Conservation (phyloP, 331 rosid species). For the Stylosanthes scabra region DNA sequence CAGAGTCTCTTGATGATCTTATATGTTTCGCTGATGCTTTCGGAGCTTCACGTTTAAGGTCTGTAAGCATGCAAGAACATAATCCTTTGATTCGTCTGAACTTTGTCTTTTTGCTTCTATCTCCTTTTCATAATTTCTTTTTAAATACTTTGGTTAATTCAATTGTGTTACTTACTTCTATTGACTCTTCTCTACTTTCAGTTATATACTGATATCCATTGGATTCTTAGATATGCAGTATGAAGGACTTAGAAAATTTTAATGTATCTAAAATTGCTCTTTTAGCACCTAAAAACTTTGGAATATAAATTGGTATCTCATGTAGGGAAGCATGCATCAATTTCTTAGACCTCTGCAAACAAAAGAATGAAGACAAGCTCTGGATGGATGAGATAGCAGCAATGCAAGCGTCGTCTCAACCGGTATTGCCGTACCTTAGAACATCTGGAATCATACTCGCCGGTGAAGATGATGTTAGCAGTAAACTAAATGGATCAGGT, state of each 20-base stretch:
- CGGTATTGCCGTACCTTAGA: constrained; percentile 73
- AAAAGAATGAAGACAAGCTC: constrained; percentile 91
- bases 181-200: neutral
- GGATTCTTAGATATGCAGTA: constrained; percentile 2
- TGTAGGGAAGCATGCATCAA: constrained; percentile 93
- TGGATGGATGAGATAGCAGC: constrained; percentile 98
- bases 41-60: constrained; percentile 99
- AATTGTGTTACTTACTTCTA: neutral
- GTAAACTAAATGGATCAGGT: constrained; percentile 53
- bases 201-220: neutral
- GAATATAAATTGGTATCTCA: constrained; percentile 21
- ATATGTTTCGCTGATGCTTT: constrained; percentile 85
- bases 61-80: constrained; percentile 19
- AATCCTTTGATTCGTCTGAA: constrained; percentile 21
- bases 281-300: constrained; percentile 8
- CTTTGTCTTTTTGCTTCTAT: no score
- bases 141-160: neutral
- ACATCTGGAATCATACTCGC: constrained; percentile 91
- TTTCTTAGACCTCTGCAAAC: constrained; percentile 86
- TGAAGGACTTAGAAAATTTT: neutral
- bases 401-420: constrained; percentile 82
- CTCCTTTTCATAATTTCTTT: neutral
- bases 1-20: constrained; percentile 82
- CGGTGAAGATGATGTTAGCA: constrained; percentile 78
- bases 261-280: constrained; percentile 1